These are phyloP conservation scores for Verticillium klebahnii DNA, from an alignment of 2,329 filamentous ascomycete genomes.

Conservation along the genomic window DNA sequence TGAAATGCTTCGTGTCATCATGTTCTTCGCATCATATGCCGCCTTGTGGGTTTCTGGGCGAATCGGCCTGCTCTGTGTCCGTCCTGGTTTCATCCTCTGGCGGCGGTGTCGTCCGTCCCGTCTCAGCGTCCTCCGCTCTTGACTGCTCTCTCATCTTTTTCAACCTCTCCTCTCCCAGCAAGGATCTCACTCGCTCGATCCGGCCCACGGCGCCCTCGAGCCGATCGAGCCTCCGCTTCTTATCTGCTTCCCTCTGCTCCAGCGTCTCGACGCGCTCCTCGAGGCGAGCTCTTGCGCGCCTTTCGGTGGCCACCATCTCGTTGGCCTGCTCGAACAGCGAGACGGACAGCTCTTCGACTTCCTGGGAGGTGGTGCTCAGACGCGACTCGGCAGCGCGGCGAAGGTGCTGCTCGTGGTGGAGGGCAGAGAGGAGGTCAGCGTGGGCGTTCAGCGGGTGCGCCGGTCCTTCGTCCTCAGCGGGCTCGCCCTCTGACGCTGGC, in stretches of 20 bases:
- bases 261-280: slow-evolving; percentile 66
- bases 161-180: slow-evolving; percentile 41
- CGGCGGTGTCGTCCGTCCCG: background rate
- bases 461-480: background rate
- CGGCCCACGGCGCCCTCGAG: slow-evolving; percentile 66
- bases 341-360: slow-evolving; percentile 75
- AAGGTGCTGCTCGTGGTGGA: slow-evolving; percentile 62
- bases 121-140: background rate
- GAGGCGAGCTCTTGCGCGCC: slow-evolving; percentile 64
- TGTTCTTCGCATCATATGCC: background rate
- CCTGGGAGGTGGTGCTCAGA: slow-evolving; percentile 60
- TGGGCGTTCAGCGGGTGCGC: slow-evolving; percentile 2
- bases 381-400: slow-evolving; percentile 66
- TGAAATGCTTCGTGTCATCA: background rate
- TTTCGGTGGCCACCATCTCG: slow-evolving; percentile 78
- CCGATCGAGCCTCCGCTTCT: slow-evolving; percentile 62
- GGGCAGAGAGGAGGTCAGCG: slow-evolving; percentile 53
- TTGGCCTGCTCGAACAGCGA: slow-evolving; percentile 79
- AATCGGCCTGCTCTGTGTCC: background rate
- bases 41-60: background rate
- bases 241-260: slow-evolving; percentile 66
- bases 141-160: background rate
- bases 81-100: background rate
- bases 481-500: background rate
- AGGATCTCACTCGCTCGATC: slow-evolving; percentile 64